Conservation (phyloP, 257 asterid genomes). For the Echites panduratus region DNA sequence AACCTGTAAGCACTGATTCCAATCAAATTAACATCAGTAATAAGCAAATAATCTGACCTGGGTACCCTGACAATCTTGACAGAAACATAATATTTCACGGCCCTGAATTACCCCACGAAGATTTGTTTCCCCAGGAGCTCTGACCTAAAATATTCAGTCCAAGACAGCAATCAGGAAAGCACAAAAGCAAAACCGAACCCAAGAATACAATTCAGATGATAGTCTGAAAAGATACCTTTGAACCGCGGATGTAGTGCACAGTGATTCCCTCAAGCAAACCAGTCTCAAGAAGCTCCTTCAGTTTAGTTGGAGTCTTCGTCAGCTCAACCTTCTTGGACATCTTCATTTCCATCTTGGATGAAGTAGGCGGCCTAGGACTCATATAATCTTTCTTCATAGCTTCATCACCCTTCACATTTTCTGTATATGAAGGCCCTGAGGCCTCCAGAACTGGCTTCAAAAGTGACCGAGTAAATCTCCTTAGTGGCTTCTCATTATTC, state of each 20-base stretch:
- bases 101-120: constrained; percentile 65
- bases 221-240: constrained; percentile 41
- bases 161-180: constrained; percentile 18
- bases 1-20: constrained; percentile 13
- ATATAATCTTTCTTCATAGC: constrained; percentile 13
- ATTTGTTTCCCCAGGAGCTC: constrained; percentile 38
- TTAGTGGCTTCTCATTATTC: constrained; percentile 26
- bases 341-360: constrained; percentile 53
- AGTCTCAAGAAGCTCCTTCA: constrained; percentile 77
- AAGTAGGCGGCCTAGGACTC: constrained; percentile 25
- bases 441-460: constrained; percentile 34
- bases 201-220: neutral
- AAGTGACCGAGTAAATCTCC: constrained; percentile 58
- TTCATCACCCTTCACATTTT: constrained; percentile 17
- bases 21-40: constrained; percentile 3
- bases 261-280: constrained; percentile 77
- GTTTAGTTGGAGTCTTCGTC: constrained; percentile 46
- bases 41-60: constrained; percentile 33
- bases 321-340: constrained; percentile 60
- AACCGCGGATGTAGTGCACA: constrained; percentile 55
- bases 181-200: neutral
- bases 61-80: constrained; percentile 58
- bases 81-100: constrained; percentile 67
- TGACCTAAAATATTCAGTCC: constrained; percentile 32
- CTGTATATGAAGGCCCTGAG: constrained; percentile 22